phyloP scores from a whole-genome alignment of 129 eudicot species.

The Tagetes patula region DNA sequence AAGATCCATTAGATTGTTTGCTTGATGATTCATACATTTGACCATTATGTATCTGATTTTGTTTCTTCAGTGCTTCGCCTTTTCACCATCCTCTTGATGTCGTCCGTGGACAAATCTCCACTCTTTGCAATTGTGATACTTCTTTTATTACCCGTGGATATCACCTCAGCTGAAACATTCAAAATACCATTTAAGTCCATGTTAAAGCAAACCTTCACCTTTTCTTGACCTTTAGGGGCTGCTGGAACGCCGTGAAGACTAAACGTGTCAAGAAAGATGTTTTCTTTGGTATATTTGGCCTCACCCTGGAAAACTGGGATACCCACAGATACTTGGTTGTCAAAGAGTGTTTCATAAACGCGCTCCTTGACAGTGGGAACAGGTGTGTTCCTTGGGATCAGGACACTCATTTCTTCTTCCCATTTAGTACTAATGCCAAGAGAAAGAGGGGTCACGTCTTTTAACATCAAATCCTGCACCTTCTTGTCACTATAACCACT shows the following conservation, averaged over 20 bases:
- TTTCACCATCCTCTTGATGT: too few species aligned
- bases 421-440: slow-evolving; percentile 4
- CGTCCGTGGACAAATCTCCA: too few species aligned
- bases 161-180: too few species aligned
- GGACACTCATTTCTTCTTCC: neutral
- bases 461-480: slow-evolving; percentile 1
- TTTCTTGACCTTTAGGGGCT: neutral
- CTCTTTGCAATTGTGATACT: too few species aligned
- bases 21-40: too few species aligned
- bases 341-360: neutral
- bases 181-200: neutral
- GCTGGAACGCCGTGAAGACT: neutral
- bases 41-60: too few species aligned
- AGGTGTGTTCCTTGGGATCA: slow-evolving; percentile 5
- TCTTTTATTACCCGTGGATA: too few species aligned
- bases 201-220: slow-evolving; percentile 5
- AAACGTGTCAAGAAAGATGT: slow-evolving; percentile 1
- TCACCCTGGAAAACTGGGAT: slow-evolving; percentile 1
- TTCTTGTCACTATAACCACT: neutral
- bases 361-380: neutral
- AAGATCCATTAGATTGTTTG: too few species aligned
- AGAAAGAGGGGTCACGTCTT: slow-evolving; percentile 15
- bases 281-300: neutral
- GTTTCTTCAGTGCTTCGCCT: too few species aligned
- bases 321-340: neutral